These are phyloP conservation scores for Suillus subalutaceus DNA, from an alignment of 768 basidiomycete species.

Conservation along the genomic window DNA sequence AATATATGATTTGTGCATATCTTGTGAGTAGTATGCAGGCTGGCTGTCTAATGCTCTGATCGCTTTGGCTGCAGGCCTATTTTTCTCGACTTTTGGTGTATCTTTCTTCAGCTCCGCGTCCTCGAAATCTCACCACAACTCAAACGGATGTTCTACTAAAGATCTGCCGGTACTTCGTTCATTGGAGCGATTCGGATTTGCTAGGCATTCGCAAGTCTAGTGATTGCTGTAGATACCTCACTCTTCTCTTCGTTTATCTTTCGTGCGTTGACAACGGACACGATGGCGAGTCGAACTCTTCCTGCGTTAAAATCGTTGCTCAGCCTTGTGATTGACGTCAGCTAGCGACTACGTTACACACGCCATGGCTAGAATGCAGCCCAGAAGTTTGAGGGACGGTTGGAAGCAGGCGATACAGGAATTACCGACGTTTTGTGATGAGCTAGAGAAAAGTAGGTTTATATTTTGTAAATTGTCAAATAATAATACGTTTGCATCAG, in stretches of 20 bases:
- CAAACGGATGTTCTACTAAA: slow-evolving; percentile 22
- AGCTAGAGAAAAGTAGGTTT: slow-evolving; percentile 3
- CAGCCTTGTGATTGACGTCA: not conserved
- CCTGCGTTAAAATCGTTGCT: not conserved
- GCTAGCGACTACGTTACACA: not conserved
- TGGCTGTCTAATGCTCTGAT: not conserved
- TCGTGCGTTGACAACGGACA: slow-evolving; percentile 24
- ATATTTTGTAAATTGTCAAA: not conserved
- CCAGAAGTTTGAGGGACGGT: slow-evolving; percentile 2
- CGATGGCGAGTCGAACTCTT: slow-evolving; percentile 20
- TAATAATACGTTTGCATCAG: not conserved
- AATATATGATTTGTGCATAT: slow-evolving; percentile 6
- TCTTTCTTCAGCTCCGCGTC: slow-evolving; percentile 19
- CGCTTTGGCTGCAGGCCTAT: slow-evolving; percentile 15
- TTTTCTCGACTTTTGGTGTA: slow-evolving; percentile 26
- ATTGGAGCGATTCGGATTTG: slow-evolving; percentile 26
- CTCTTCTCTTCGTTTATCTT: slow-evolving; percentile 27
- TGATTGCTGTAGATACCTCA: slow-evolving; percentile 33
- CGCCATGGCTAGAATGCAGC: slow-evolving; percentile 6
- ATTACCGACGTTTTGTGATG: not conserved
- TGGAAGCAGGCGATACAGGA: slow-evolving; percentile 6
- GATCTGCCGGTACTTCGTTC: slow-evolving; percentile 23
- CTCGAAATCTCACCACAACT: slow-evolving; percentile 20
- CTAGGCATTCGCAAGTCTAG: slow-evolving; percentile 30
- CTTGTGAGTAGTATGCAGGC: not conserved